Conservation (phyloP, 345 rosid species). For the Brassica nigra region DNA sequence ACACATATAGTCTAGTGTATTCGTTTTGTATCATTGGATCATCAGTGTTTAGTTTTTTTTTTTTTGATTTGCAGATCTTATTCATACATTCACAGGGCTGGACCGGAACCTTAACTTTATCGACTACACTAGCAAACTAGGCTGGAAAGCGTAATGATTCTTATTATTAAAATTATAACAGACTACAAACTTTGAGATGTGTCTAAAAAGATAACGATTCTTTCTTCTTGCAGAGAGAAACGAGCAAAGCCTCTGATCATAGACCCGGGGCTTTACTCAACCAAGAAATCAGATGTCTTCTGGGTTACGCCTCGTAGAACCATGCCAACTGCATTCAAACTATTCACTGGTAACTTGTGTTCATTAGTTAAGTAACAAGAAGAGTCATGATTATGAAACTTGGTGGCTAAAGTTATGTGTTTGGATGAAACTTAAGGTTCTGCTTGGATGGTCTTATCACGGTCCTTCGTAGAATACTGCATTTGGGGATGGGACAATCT, state of each 20-base stretch:
- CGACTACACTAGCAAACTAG: constrained; percentile 71
- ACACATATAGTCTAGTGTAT: constrained; percentile 7
- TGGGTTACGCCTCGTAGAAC: constrained; percentile 78
- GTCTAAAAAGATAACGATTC: too few species aligned
- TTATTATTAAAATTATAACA: not conserved
- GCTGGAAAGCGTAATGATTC: constrained; percentile 83
- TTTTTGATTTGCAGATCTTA: constrained; percentile 48
- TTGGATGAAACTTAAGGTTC: constrained; percentile 38
- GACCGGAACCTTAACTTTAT: constrained; percentile 69
- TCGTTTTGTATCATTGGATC: not conserved
- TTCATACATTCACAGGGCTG: constrained; percentile 56
- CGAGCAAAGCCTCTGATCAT: constrained; percentile 95
- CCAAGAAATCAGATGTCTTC: constrained; percentile 71
- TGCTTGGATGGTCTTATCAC: constrained; percentile 45
- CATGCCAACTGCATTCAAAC: constrained; percentile 85
- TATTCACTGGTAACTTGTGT: constrained; percentile 70
- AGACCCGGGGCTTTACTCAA: constrained; percentile 89
- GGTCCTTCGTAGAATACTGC: constrained; percentile 38
- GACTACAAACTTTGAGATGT: not conserved
- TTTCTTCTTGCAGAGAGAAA: constrained; percentile 63
- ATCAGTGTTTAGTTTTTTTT: not conserved
- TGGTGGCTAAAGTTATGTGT: constrained; percentile 11
- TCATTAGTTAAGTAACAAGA: not conserved
- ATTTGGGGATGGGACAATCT: constrained; percentile 45
- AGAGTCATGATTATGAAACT: not conserved